Evolutionary conservation across 108 stramenopile genomes (phyloP).

Genomic region (Chaetoceros muelleri): DNA sequence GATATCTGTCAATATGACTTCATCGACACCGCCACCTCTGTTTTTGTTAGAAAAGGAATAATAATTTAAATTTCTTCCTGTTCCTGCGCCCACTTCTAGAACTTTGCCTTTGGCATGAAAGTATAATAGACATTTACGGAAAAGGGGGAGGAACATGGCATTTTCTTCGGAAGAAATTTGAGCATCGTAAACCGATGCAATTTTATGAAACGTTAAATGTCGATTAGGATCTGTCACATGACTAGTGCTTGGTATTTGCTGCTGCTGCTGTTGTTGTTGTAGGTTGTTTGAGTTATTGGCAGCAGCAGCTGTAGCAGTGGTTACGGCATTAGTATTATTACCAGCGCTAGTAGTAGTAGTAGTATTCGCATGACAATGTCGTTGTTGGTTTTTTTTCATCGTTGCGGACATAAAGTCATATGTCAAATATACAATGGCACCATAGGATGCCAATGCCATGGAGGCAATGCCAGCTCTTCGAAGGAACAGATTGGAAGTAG

Average conservation of each 20-base stretch:
- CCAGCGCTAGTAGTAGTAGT: too few relatives aligned
- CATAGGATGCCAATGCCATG: not conserved
- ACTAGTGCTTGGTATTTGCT: not conserved
- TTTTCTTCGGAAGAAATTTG: constrained; percentile 63
- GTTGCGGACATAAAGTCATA: not conserved
- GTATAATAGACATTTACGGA: constrained; percentile 53
- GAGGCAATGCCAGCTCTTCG: not conserved
- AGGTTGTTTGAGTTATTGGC: not conserved
- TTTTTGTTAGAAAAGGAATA: constrained; percentile 39
- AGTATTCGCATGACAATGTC: too few relatives aligned
- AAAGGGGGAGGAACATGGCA: constrained; percentile 66
- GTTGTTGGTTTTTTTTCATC: not conserved
- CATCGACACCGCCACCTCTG: constrained; percentile 35
- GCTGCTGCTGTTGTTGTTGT: not conserved
- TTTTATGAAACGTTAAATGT: constrained; percentile 45
- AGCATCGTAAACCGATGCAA: constrained; percentile 58
- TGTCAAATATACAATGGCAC: not conserved
- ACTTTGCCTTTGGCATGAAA: constrained; percentile 73
- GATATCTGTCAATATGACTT: constrained; percentile 67
- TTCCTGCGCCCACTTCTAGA: constrained; percentile 84
- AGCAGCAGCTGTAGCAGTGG: not conserved
- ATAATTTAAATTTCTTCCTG: constrained; percentile 65
- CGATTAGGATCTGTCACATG: constrained; percentile 41
- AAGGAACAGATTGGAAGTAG: not conserved
- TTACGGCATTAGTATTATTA: too few relatives aligned